These are phyloP conservation scores for Phoenix dactylifera DNA, from an alignment of 176 grass and related monocot species.

Conservation along the genomic window DNA sequence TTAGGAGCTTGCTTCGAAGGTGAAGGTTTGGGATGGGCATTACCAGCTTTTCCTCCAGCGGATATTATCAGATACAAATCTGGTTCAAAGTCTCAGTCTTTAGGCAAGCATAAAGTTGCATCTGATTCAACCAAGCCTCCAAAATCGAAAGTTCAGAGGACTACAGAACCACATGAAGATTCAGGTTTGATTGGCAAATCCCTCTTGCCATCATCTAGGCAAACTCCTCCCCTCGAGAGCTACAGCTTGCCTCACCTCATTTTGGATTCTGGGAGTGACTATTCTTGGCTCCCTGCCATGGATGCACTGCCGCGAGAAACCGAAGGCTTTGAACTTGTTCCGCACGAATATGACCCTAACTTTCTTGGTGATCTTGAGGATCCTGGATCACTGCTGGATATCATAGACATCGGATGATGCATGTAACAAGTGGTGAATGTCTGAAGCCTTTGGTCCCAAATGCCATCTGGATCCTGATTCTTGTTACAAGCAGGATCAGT, in stretches of 20 bases:
- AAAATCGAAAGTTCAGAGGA: constrained; percentile 63
- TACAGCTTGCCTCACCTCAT: constrained; percentile 23
- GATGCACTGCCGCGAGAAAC: constrained; percentile 25
- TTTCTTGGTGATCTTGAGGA: constrained; percentile 54
- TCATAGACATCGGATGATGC: constrained; percentile 72
- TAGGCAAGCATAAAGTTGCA: constrained; percentile 63
- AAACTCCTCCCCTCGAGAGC: neutral
- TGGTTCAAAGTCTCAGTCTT: constrained; percentile 36
- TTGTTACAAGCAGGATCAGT: no score
- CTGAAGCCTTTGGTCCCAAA: neutral
- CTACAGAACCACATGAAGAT: constrained; percentile 37
- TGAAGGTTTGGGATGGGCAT: constrained; percentile 75
- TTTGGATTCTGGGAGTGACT: constrained; percentile 32
- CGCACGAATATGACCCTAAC: constrained; percentile 40
- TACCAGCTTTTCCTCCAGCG: constrained; percentile 47
- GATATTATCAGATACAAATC: constrained; percentile 37
- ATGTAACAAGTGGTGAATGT: neutral
- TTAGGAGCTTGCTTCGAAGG: constrained; percentile 79
- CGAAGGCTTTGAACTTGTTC: constrained; percentile 18
- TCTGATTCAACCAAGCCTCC: constrained; percentile 48
- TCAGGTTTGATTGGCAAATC: constrained; percentile 16
- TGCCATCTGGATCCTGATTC: neutral
- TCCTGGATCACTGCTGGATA: constrained; percentile 57
- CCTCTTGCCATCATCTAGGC: constrained; percentile 27
- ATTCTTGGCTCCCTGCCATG: constrained; percentile 31